Evolutionary conservation across 306 rosid genomes (phyloP), one percentile per base, ranked within the genome.

Genomic region (Ammopiptanthus mongolicus): DNA sequence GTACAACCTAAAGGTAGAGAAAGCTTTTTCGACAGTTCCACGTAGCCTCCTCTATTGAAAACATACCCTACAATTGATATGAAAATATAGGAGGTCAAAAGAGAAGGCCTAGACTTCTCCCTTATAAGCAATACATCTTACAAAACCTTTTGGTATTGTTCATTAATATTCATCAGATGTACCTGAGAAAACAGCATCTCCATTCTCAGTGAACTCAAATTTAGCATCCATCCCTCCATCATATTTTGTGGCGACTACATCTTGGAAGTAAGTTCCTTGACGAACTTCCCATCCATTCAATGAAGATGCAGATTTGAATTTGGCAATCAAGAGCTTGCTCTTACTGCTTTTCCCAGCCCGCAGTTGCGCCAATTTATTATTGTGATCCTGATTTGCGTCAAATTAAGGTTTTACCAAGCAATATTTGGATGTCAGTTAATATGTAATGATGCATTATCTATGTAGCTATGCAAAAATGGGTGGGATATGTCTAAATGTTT

Each of bases 221-320:
- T 86, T 91, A 67, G 97, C 96, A 78, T 95, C 98, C 97, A 95
- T 95, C 56, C 98, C 98, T 50, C 91, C 97, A 78, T 95, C 98
- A 80, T 95, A 95, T 90, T 95, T 91, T 8, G 98, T 41, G 57
- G 96, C 80, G 74, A 90, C 78, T 57, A 85, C 93, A 81, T 95
- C 98, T 84, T 90, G 89, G 87, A 91, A 95, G 84, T 95, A 95
- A 50, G 97, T 85, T 47, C 98, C 98, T 73, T 86, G 87, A 69
- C 81, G 87, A 83, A 89, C 88, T 81, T 88, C 90, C 97, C 98
- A 95, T 66, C 98, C 97, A 46, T 81, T n/a, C 15, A 95, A 69
- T 1, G 97, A 88, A 67, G 89, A 90, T 8, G 53, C 70, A 65
- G 93, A 73, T 76, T 88, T 95, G 85, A 95, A 91, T 86, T 95